Conservation (phyloP, 106 monocot genomes). For the Dendrobium officinale region DNA sequence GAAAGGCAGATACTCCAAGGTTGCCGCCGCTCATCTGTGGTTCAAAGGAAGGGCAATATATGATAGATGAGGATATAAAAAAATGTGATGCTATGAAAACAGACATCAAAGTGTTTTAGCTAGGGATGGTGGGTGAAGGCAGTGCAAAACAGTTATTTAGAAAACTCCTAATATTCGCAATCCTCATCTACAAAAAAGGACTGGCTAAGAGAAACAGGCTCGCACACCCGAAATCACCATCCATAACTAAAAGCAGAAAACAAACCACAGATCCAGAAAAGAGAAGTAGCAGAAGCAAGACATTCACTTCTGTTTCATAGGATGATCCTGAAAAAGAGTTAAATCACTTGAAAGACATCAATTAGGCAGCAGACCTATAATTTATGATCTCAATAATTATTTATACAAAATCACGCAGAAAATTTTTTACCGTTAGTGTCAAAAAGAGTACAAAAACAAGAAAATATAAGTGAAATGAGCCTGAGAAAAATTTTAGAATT, state of each 20-base stretch:
- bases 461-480: too few relatives aligned
- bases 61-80: background rate
- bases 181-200: background rate
- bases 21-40: slow-evolving; percentile 62
- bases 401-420: background rate
- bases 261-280: background rate
- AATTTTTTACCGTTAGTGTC: background rate
- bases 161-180: background rate
- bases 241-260: slow-evolving; percentile 4
- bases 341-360: background rate
- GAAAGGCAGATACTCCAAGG: slow-evolving; percentile 69
- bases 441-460: too few relatives aligned
- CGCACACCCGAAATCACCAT: background rate
- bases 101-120: background rate
- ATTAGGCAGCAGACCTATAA: background rate
- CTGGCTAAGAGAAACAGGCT: background rate
- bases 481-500: too few relatives aligned
- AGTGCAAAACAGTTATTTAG: background rate
- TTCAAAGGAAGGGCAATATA: background rate
- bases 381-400: background rate
- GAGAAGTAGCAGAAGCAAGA: background rate
- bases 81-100: background rate
- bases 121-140: background rate
- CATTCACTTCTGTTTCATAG: background rate
- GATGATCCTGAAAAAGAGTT: background rate